A percentile compares a stretch with the other conserved stretches of the same genome.
Conservation (phyloP, 805 yeast species). For the Lachancea sp. region DNA sequence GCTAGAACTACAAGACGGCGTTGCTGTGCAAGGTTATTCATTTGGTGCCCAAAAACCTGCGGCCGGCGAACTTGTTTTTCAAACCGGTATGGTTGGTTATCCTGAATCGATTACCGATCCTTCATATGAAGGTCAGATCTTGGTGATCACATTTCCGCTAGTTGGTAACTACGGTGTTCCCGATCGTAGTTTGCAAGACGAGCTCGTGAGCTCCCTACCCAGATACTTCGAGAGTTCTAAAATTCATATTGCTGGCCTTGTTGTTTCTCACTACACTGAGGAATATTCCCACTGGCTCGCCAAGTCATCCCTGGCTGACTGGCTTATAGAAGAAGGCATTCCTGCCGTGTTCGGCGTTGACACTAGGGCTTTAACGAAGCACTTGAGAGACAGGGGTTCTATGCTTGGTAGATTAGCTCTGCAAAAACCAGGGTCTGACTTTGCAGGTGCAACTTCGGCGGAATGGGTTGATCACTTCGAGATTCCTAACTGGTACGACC, state of each 20-base stretch:
- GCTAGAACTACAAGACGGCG: constrained; percentile 82
- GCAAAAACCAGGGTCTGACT: constrained; percentile 38
- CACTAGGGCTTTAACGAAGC: constrained; percentile 90
- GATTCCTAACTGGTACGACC: constrained; percentile 86
- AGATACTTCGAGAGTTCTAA: constrained; percentile 87
- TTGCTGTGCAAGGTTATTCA: constrained; percentile 86
- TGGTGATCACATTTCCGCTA: constrained; percentile 92
- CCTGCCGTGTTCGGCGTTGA: constrained; percentile 98
- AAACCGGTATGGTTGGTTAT: constrained; percentile 99
- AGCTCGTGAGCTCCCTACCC: constrained; percentile 68
- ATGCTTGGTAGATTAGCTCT: constrained; percentile 83
- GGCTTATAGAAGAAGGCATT: constrained; percentile 86
- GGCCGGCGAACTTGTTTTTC: constrained; percentile 98
- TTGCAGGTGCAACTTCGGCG: constrained; percentile 29
- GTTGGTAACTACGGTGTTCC: constrained; percentile 99
- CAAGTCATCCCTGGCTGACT: constrained; percentile 80
- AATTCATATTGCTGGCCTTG: constrained; percentile 94
- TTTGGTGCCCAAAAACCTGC: constrained; percentile 86
- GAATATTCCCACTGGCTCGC: constrained; percentile 93
- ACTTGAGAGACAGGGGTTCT: constrained; percentile 86
- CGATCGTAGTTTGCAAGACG: constrained; percentile 71
- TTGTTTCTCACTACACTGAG: constrained; percentile 95
- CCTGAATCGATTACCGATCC: constrained; percentile 98
- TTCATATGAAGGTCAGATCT: constrained; percentile 94
- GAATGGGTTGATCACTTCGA: constrained; percentile 61